Percentiles rank a stretch among this genome's conserved stretches.
Evolutionary conservation across 1,139 yeast genomes (phyloP).

Genomic region (Nakaseomyces delphensis): DNA sequence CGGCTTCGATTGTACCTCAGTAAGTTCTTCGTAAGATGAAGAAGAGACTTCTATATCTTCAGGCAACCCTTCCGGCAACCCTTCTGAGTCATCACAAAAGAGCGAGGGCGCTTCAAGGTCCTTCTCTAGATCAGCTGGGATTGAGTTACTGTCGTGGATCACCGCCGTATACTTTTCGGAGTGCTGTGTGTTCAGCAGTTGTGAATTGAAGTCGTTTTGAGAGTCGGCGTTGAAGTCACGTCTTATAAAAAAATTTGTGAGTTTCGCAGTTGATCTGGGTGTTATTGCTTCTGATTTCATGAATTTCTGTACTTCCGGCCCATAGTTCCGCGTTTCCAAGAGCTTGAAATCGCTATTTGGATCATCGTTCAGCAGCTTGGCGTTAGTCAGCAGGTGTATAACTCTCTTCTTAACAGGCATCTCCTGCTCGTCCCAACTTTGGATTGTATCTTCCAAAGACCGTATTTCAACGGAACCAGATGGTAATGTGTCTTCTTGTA

Average conservation of each 20-base stretch:
- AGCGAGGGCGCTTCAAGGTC: background rate
- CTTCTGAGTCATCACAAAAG: no score
- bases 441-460: background rate
- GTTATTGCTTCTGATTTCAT: background rate
- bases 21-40: background rate
- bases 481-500: no score
- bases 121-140: background rate
- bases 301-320: background rate
- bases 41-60: background rate
- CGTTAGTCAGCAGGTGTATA: background rate
- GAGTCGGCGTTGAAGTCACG: conserved; percentile 10
- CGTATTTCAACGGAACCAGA: background rate
- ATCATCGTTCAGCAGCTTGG: background rate
- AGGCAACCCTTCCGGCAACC: no score
- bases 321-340: background rate
- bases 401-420: background rate
- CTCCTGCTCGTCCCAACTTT: background rate
- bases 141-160: background rate
- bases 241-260: background rate
- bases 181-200: conserved; percentile 9
- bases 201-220: conserved; percentile 22
- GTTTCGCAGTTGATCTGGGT: background rate
- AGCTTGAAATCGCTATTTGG: background rate
- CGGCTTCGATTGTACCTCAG: background rate
- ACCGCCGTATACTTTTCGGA: background rate